phyloP scores from a whole-genome alignment of 805 yeast genomes.

The Scheffersomyces lignosus region DNA sequence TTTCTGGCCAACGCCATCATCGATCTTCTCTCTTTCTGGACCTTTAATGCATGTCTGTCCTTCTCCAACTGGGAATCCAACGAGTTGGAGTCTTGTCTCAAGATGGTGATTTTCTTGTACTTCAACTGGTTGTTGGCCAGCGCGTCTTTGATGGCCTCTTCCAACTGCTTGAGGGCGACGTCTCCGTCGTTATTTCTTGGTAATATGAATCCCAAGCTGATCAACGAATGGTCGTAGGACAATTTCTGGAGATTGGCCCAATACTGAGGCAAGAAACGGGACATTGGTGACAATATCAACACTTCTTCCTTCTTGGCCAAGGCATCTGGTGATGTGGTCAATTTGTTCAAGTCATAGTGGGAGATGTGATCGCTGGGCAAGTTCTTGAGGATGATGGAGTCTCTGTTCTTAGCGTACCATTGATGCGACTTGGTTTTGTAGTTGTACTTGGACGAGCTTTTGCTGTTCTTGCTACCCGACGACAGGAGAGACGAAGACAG shows the following conservation, averaged over 20 bases:
- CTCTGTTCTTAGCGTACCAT: constrained; percentile 51
- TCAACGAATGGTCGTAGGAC: constrained; percentile 78
- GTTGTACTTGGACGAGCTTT: too few species aligned
- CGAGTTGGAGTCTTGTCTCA: constrained; percentile 87
- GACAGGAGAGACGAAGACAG: constrained; percentile 16
- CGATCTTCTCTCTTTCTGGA: constrained; percentile 85
- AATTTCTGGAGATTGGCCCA: constrained; percentile 81
- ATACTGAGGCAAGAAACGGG: constrained; percentile 78
- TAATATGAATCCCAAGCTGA: constrained; percentile 88
- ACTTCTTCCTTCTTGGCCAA: constrained; percentile 78
- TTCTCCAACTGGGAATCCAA: constrained; percentile 75
- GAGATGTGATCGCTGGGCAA: constrained; percentile 72
- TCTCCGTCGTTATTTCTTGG: constrained; percentile 87
- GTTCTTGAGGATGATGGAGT: constrained; percentile 57
- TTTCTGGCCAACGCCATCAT: constrained; percentile 95
- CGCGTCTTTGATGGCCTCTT: constrained; percentile 67
- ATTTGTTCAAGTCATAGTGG: constrained; percentile 79
- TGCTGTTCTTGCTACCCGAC: constrained; percentile 15
- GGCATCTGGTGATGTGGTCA: constrained; percentile 72
- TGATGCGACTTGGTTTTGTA: constrained; percentile 43
- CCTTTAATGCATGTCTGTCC: constrained; percentile 84
- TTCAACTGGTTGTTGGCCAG: constrained; percentile 63
- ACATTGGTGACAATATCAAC: constrained; percentile 85
- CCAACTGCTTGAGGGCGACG: constrained; percentile 67
- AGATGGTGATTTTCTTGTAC: constrained; percentile 80